Conservation (phyloP, 2,329 filamentous ascomycete genomes). For the Hysterium pulicare region DNA sequence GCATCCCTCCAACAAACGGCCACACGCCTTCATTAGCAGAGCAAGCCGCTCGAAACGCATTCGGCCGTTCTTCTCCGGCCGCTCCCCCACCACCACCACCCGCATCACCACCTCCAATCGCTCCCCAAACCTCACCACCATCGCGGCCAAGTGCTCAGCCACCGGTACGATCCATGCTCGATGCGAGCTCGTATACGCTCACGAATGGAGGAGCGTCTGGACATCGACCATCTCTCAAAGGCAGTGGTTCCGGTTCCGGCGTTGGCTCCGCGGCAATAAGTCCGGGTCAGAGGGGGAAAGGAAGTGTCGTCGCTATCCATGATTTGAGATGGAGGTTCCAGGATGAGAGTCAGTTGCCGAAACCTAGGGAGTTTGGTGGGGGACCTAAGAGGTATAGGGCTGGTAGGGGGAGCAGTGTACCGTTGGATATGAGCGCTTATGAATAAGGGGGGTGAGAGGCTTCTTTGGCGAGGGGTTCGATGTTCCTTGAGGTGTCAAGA, state of each 20-base stretch:
- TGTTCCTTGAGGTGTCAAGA: too few relatives aligned
- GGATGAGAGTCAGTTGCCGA: conserved; percentile 75
- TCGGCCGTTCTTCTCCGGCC: conserved; percentile 45
- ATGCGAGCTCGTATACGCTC: conserved; percentile 71
- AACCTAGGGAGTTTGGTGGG: conserved; percentile 77
- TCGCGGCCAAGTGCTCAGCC: conserved; percentile 38
- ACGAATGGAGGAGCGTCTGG: conserved; percentile 35
- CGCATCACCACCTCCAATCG: conserved; percentile 33
- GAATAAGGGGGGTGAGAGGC: conserved; percentile 26
- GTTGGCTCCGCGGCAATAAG: conserved; percentile 12
- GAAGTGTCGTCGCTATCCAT: conserved; percentile 56
- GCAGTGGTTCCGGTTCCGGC: conserved; percentile 19
- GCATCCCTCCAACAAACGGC: conserved; percentile 52
- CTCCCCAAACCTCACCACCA: conserved; percentile 30
- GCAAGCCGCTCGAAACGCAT: conserved; percentile 58
- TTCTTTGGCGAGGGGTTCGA: too few relatives aligned
- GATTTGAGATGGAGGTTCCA: conserved; percentile 87
- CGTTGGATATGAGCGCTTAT: conserved; percentile 71
- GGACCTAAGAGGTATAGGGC: conserved; percentile 78
- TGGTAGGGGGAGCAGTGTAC: conserved; percentile 89
- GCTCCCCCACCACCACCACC: conserved; percentile 39
- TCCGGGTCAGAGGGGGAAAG: conserved; percentile 9
- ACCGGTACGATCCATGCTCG: conserved; percentile 61
- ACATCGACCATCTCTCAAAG: conserved; percentile 14
- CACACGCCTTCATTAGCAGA: conserved; percentile 50